Conservation (phyloP, 352 stramenopile genomes). For the Pythium guiyangense region DNA sequence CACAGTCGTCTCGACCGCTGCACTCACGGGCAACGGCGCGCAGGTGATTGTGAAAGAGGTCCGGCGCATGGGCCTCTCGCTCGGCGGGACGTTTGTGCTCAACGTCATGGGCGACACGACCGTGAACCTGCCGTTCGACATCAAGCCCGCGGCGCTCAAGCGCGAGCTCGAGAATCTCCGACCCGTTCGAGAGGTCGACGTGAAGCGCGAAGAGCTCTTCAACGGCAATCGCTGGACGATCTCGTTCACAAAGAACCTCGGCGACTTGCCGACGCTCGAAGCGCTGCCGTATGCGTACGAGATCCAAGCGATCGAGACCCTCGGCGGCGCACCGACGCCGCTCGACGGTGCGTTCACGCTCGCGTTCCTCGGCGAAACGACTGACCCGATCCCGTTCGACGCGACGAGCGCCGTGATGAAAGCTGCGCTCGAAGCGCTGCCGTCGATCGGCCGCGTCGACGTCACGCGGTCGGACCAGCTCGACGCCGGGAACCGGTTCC, state of each 20-base stretch:
- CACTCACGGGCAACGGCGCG: conserved; percentile 54
- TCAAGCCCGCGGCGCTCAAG: conserved; percentile 84
- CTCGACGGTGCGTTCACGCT: conserved; percentile 89
- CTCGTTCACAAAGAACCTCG: conserved; percentile 94
- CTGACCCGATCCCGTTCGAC: conserved; percentile 81
- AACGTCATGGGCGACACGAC: conserved; percentile 91
- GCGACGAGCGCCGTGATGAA: conserved; percentile 83
- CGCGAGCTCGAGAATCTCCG: conserved; percentile 69
- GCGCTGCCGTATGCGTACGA: conserved; percentile 89
- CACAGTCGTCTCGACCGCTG: conserved; percentile 41
- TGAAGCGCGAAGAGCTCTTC: conserved; percentile 58
- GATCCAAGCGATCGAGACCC: conserved; percentile 90
- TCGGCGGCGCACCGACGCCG: conserved; percentile 91
- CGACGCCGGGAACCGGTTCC: conserved; percentile 78
- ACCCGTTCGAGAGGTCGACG: conserved; percentile 60
- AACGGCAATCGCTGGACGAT: conserved; percentile 92
- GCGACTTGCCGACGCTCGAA: conserved; percentile 90
- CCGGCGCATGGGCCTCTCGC: conserved; percentile 63
- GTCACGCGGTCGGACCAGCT: conserved; percentile 73
- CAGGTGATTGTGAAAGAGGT: conserved; percentile 67
- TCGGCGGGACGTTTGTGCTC: conserved; percentile 92
- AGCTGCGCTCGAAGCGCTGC: conserved; percentile 82
- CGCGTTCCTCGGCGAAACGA: conserved; percentile 73
- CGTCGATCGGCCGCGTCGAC: conserved; percentile 87
- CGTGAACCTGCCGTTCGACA: conserved; percentile 89